Evolutionary conservation across 2,329 filamentous ascomycete species (phyloP).

Genomic region (Geosmithia flava): DNA sequence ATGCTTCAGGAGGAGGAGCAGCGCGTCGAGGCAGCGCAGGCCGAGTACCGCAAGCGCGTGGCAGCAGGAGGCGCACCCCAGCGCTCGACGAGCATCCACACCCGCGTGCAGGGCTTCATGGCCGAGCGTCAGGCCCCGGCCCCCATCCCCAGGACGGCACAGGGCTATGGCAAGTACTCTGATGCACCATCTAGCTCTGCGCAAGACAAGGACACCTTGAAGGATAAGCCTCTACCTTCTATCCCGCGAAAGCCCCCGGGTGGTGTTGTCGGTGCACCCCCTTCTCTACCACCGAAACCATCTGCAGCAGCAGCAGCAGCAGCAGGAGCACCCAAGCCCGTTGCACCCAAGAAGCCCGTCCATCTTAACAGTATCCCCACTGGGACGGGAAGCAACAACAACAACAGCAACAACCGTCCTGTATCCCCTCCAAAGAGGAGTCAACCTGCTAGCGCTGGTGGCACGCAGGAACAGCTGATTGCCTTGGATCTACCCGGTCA

Average conservation of each 20-base stretch:
- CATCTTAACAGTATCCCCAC: constrained; percentile 46
- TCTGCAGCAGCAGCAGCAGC: constrained; percentile 7
- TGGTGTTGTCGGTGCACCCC: constrained; percentile 5
- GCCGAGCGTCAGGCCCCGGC: constrained; percentile 52
- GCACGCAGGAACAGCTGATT: constrained; percentile 25
- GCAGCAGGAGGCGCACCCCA: constrained; percentile 44
- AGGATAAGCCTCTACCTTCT: constrained; percentile 26
- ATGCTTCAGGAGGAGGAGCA: constrained; percentile 78
- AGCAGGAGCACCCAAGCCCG: constrained; percentile 28
- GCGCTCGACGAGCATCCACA: constrained; percentile 72
- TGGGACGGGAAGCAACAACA: constrained; percentile 8
- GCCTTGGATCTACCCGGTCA: constrained; percentile 33
- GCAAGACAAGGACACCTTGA: constrained; percentile 15
- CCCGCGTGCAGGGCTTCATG: constrained; percentile 75
- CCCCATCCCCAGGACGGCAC: constrained; percentile 56
- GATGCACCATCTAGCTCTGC: constrained; percentile 27
- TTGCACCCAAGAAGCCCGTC: constrained; percentile 47
- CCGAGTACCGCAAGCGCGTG: constrained; percentile 71
- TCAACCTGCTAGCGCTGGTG: constrained; percentile 7
- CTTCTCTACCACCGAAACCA: constrained; percentile 10
- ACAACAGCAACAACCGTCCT: constrained; percentile 8
- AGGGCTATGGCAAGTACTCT: constrained; percentile 83
- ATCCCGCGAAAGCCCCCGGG: constrained; percentile 37
- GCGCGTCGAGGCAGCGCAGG: constrained; percentile 77
- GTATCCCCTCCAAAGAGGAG: constrained; percentile 32